Conservation (phyloP, 305 asterid species). For the Vinca major region DNA sequence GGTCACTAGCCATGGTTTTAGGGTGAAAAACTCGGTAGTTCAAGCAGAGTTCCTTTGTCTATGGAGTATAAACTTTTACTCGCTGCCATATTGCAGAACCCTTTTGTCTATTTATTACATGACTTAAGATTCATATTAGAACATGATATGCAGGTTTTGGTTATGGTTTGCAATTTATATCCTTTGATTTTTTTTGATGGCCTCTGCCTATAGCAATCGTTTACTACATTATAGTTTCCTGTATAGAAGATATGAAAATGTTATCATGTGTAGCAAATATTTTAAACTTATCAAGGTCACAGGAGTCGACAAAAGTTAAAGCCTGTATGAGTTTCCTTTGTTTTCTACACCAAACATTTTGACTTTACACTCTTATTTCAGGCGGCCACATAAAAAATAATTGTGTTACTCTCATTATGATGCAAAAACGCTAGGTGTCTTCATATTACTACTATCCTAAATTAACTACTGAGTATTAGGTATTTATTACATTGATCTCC, state of each 20-base stretch:
- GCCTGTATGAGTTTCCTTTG: neutral
- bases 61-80: neutral
- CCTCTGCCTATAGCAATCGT: constrained; percentile 7
- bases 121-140: neutral
- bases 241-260: neutral
- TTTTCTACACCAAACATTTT: constrained; percentile 17
- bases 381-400: constrained; percentile 2
- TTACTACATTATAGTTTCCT: neutral
- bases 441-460: neutral
- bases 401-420: neutral
- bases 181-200: neutral
- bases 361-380: constrained; percentile 11
- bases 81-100: neutral
- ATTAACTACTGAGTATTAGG: too few species aligned
- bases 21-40: neutral
- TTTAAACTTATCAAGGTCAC: neutral
- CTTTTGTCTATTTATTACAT: neutral
- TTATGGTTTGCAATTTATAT: neutral
- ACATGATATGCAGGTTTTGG: neutral
- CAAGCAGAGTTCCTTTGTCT: neutral
- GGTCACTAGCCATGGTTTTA: neutral
- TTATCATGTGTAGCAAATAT: neutral
- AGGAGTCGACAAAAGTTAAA: constrained; percentile 11
- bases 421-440: neutral
- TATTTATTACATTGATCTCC: constrained; percentile 14